Evolutionary conservation across 1,284 basidiomycete genomes (phyloP), one percentile per base, ranked within the genome.

Genomic region (Trichosporon ovoides): DNA sequence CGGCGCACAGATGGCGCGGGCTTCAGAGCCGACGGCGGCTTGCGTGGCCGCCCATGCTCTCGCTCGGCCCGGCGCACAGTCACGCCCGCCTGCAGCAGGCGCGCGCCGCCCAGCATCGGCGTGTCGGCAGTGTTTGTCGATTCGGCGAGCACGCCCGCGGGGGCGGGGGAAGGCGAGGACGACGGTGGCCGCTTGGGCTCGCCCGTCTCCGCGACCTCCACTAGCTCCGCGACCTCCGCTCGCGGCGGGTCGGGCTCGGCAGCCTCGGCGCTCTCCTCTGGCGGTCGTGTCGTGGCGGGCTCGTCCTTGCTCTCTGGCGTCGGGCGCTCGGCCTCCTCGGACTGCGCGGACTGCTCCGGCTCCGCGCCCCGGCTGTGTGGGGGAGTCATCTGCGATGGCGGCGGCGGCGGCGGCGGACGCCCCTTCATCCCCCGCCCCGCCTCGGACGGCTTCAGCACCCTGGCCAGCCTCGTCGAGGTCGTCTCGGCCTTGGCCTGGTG

Each of bases 41-140:
- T 48, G 14, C 43, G 13, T 7, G 43, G 43, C 10, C 43, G 43
- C n/a, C n/a, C n/a, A n/a, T n/a, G n/a, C 22, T 48, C 43, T 11
- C 22, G 11, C 11, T 14, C 16, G 14, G 43, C 7, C 16, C 19
- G 18, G 16, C 43, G 43, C 43, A 48, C 22, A 14, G 43, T 48
- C 16, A 48, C 43, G 24, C 43, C 43, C 4, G 43, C 43, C n/a
- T 48, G 24, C 7, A 48, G 43, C 14, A 48, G 43, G 24, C 43
- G 43, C 43, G 43, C 43, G 13, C 43, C 43, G 43, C 43, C 43
- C 3, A 48, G 43, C 43, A 48, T 48, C 7, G 43, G 43, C 43
- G 43, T 48, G 7, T 48, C 43, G 16, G 22, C 24, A 5, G 38
- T 20, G 40, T 46, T 46, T 3, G 24, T 5, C 10, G 24, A 7